These are phyloP conservation scores for Aspergillus ostianus DNA, from an alignment of 495 filamentous ascomycete species.

Conservation along the genomic window DNA sequence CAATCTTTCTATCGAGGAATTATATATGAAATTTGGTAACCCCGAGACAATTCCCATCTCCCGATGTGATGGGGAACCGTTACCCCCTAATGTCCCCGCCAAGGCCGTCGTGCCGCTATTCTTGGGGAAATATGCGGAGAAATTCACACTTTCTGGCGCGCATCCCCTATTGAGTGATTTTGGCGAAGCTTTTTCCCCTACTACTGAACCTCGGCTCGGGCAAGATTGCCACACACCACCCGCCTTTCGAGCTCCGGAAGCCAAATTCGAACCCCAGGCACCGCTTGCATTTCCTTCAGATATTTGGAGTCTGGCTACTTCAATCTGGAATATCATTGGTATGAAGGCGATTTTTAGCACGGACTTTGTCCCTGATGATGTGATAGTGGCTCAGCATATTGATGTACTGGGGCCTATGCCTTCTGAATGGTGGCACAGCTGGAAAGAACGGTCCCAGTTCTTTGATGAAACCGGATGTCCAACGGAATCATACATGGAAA, in stretches of 20 bases:
- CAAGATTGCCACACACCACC: constrained; percentile 32
- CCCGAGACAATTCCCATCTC: constrained; percentile 24
- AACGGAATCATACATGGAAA: constrained; percentile 13
- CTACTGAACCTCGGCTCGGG: constrained; percentile 20
- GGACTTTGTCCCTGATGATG: constrained; percentile 25
- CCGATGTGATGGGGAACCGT: constrained; percentile 14
- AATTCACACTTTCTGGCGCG: constrained; percentile 27
- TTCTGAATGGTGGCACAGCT: constrained; percentile 29
- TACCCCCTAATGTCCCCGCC: constrained; percentile 23
- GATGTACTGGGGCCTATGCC: constrained; percentile 35
- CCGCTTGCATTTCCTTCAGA: constrained; percentile 32
- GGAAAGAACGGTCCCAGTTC: constrained; percentile 25
- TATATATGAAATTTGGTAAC: constrained; percentile 29
- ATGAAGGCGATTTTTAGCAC: constrained; percentile 35
- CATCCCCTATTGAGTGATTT: constrained; percentile 32
- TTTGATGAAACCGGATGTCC: constrained; percentile 26
- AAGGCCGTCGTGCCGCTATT: constrained; percentile 30
- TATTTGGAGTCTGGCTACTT: constrained; percentile 36
- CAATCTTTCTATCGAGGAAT: constrained; percentile 26
- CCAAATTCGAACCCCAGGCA: constrained; percentile 25
- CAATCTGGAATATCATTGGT: constrained; percentile 39
- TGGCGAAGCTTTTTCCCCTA: constrained; percentile 33
- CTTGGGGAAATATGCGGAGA: constrained; percentile 29
- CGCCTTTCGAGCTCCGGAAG: constrained; percentile 32
- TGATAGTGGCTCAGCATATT: constrained; percentile 27